Percentiles rank a stretch among this genome's conserved stretches.
phyloP scores from a whole-genome alignment of 2,329 filamentous ascomycete species.

The Cladophialophora exuberans region DNA sequence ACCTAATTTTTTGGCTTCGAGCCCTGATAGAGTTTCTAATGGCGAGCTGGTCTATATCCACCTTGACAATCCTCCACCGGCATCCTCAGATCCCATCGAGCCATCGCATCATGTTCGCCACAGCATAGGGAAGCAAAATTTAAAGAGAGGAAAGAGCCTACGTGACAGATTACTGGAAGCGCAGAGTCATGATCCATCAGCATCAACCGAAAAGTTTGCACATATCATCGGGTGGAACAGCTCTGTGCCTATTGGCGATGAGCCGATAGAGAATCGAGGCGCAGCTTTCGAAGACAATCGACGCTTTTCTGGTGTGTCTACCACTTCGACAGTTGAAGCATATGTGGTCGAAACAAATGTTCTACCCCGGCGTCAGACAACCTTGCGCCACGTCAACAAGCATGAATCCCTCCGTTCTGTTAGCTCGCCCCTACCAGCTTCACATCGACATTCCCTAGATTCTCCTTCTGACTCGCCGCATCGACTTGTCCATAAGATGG shows the following conservation, averaged over 20 bases:
- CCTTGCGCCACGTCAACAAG: constrained; percentile 58
- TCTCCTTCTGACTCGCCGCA: constrained; percentile 48
- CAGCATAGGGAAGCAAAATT: neutral
- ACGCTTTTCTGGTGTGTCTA: constrained; percentile 56
- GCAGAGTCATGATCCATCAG: constrained; percentile 34
- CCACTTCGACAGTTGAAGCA: constrained; percentile 59
- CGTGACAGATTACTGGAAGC: constrained; percentile 40
- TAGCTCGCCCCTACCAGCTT: constrained; percentile 48
- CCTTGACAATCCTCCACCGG: constrained; percentile 1
- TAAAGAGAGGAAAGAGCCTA: constrained; percentile 37
- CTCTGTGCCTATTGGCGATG: constrained; percentile 21
- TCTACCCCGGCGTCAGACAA: constrained; percentile 49
- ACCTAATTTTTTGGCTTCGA: neutral
- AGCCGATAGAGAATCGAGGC: neutral
- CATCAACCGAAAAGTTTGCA: constrained; percentile 53
- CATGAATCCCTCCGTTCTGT: constrained; percentile 55
- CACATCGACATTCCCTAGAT: constrained; percentile 48
- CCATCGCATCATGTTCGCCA: constrained; percentile 11
- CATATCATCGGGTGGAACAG: constrained; percentile 55
- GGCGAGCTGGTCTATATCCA: constrained; percentile 21
- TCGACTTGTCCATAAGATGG: constrained; percentile 55
- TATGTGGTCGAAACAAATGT: constrained; percentile 53
- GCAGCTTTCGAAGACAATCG: constrained; percentile 37
- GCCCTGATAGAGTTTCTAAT: neutral
- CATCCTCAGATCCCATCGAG: neutral